Conservation (phyloP, 768 basidiomycete genomes). For the Mycena galericulata region DNA sequence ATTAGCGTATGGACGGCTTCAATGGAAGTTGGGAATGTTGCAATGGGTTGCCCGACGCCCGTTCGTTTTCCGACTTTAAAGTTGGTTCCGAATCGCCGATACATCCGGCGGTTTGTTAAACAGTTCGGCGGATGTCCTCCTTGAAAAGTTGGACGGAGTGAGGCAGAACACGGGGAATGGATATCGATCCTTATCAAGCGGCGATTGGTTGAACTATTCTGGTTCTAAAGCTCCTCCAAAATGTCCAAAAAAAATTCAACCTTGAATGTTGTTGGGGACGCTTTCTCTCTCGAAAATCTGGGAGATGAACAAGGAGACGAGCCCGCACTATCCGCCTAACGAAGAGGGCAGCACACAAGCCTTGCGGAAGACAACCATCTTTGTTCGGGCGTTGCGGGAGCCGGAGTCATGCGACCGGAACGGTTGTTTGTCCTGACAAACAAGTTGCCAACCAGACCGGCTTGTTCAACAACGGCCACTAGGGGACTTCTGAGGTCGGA, state of each 20-base stretch:
- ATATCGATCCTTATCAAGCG: constrained; percentile 16
- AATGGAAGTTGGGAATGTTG: background rate
- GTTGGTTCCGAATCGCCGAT: background rate
- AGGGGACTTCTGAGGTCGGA: constrained; percentile 22
- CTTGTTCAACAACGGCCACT: constrained; percentile 28
- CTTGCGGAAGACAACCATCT: constrained; percentile 16
- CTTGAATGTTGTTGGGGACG: too few species aligned
- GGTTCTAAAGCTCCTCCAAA: background rate
- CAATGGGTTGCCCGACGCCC: background rate
- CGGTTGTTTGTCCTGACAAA: constrained; percentile 21
- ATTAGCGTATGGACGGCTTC: background rate
- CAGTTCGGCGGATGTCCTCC: background rate
- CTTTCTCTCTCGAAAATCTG: too few species aligned
- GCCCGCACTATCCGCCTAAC: background rate
- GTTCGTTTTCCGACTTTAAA: background rate
- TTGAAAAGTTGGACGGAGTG: background rate
- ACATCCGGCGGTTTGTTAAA: constrained; percentile 7
- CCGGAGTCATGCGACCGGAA: constrained; percentile 19
- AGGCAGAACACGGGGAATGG: background rate
- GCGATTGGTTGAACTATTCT: background rate
- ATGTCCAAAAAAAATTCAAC: constrained; percentile 6
- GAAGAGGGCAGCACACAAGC: background rate
- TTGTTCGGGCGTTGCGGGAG: constrained; percentile 5
- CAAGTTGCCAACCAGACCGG: constrained; percentile 27
- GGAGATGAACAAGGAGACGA: too few species aligned